These are phyloP conservation scores for Fomitopsis serialis DNA, from an alignment of 768 basidiomycete genomes.

Conservation along the genomic window DNA sequence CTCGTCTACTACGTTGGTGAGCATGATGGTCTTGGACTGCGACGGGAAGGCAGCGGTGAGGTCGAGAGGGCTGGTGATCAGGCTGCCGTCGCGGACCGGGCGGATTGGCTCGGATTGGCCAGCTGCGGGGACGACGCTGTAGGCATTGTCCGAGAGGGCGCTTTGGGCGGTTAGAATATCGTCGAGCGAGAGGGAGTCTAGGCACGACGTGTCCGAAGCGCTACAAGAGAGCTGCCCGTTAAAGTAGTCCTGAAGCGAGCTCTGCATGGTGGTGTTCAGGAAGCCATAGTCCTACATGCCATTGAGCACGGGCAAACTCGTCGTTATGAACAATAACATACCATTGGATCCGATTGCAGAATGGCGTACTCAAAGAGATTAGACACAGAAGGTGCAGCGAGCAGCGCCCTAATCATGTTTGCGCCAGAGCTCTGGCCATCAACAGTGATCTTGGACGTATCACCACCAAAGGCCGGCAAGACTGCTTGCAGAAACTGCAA, in stretches of 20 bases:
- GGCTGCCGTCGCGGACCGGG: constrained; percentile 59
- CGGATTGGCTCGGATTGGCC: constrained; percentile 56
- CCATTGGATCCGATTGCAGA: constrained; percentile 86
- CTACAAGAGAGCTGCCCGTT: constrained; percentile 43
- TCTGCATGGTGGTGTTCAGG: constrained; percentile 47
- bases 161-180: constrained; percentile 50
- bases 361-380: constrained; percentile 74
- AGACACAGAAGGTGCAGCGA: constrained; percentile 66
- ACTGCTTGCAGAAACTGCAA: constrained; percentile 56
- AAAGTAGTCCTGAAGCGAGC: constrained; percentile 47
- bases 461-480: constrained; percentile 64
- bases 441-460: constrained; percentile 57
- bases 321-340: constrained; percentile 26
- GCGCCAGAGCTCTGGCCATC: constrained; percentile 85
- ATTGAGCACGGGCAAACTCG: not conserved
- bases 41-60: constrained; percentile 53
- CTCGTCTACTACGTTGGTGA: constrained; percentile 71
- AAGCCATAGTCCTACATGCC: constrained; percentile 64
- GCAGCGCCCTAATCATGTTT: constrained; percentile 68
- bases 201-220: constrained; percentile 43
- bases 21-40: constrained; percentile 58
- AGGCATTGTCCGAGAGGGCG: constrained; percentile 38
- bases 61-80: constrained; percentile 65
- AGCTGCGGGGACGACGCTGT: constrained; percentile 45
- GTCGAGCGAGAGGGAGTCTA: constrained; percentile 41